Percentiles rank a stretch among this genome's conserved stretches.
Conservation (phyloP, 257 asterid species). For the Sherardia arvensis region DNA sequence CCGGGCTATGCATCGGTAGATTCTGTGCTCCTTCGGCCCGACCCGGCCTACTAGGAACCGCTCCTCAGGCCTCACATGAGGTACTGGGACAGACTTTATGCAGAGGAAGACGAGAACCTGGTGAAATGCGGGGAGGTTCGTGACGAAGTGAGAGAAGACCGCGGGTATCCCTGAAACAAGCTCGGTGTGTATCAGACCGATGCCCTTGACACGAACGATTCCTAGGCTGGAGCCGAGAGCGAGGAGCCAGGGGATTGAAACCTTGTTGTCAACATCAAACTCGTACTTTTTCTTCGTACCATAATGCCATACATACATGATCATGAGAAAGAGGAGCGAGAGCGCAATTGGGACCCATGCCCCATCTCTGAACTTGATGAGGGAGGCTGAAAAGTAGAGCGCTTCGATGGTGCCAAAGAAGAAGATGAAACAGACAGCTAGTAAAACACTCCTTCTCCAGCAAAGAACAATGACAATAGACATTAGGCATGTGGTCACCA, state of each 20-base stretch:
- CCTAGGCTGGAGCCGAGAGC: slow-evolving; percentile 75
- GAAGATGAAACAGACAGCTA: slow-evolving; percentile 59
- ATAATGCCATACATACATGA: slow-evolving; percentile 83
- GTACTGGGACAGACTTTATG: slow-evolving; percentile 79
- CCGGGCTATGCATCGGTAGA: slow-evolving; percentile 81
- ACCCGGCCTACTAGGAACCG: slow-evolving; percentile 79
- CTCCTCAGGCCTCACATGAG: slow-evolving; percentile 87
- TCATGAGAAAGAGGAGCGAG: slow-evolving; percentile 50
- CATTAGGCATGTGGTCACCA: slow-evolving; percentile 91
- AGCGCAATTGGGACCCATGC: slow-evolving; percentile 93
- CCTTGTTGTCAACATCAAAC: slow-evolving; percentile 80
- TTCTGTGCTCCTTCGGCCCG: slow-evolving; percentile 67
- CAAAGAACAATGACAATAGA: slow-evolving; percentile 81
- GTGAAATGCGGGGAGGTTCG: slow-evolving; percentile 93
- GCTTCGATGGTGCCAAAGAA: slow-evolving; percentile 91
- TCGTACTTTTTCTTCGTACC: slow-evolving; percentile 79
- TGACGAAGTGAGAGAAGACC: slow-evolving; percentile 78
- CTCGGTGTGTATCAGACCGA: slow-evolving; percentile 89
- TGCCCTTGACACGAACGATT: slow-evolving; percentile 77
- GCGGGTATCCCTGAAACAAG: slow-evolving; percentile 94
- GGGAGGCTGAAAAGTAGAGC: slow-evolving; percentile 91
- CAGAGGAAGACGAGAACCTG: slow-evolving; percentile 76
- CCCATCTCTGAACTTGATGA: slow-evolving; percentile 88
- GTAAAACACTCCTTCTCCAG: slow-evolving; percentile 56
- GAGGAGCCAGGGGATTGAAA: slow-evolving; percentile 81